These are phyloP conservation scores for Cystofilobasidium bisporidii DNA, from an alignment of 768 basidiomycete species.

Conservation along the genomic window DNA sequence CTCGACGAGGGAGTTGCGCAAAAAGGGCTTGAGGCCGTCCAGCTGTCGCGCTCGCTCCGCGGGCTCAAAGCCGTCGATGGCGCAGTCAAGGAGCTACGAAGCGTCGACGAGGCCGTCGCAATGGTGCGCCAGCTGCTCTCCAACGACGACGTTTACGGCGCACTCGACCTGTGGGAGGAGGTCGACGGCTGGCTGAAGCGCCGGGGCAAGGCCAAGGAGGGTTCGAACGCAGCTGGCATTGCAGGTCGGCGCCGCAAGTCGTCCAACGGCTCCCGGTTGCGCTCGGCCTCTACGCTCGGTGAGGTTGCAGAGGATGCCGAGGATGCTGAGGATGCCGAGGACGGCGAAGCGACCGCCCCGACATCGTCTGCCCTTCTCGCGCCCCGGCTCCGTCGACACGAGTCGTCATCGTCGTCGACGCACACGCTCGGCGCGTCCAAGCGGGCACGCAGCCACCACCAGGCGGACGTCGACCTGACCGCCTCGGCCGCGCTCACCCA, in stretches of 20 bases:
- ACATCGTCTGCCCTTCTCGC: constrained; percentile 36
- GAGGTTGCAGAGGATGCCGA: constrained; percentile 27
- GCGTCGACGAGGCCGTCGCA: constrained; percentile 66
- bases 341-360: constrained; percentile 56
- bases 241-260: background rate
- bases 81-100: constrained; percentile 55
- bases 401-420: background rate
- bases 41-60: constrained; percentile 47
- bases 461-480: constrained; percentile 47
- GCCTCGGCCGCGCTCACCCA: constrained; percentile 62
- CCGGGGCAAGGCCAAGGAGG: constrained; percentile 22
- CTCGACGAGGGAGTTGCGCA: constrained; percentile 69
- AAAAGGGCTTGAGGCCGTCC: constrained; percentile 66
- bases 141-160: constrained; percentile 80
- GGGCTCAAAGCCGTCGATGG: constrained; percentile 51
- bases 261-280: background rate
- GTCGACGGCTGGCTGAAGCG: constrained; percentile 36
- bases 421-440: background rate
- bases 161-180: constrained; percentile 47
- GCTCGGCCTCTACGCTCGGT: constrained; percentile 22
- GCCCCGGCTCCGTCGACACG: background rate
- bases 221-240: no score
- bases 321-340: constrained; percentile 9
- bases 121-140: constrained; percentile 64
- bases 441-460: background rate